A percentile compares a stretch with the other conserved stretches of the same genome.
phyloP scores from a whole-genome alignment of 495 filamentous ascomycete species.

The Immersiella caudata region DNA sequence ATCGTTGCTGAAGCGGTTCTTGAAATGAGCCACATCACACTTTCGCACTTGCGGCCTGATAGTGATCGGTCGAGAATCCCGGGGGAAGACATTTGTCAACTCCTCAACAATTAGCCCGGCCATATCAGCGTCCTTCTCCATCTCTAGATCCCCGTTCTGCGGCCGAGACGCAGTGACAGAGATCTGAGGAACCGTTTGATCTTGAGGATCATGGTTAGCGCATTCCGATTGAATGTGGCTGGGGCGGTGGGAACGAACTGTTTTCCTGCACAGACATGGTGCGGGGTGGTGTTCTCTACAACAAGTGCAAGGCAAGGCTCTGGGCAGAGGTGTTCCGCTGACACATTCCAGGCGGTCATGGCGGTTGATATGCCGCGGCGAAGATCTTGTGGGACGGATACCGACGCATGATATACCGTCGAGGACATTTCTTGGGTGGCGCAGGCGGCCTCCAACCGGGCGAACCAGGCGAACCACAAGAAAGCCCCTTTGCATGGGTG shows the following conservation, averaged over 20 bases:
- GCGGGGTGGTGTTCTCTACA: not conserved
- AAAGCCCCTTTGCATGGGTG: not conserved
- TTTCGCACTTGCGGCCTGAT: not conserved
- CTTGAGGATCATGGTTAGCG: not conserved
- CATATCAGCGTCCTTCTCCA: not conserved
- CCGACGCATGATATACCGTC: not conserved
- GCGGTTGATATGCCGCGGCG: not conserved
- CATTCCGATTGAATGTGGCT: not conserved
- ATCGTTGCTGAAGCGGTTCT: slow-evolving; percentile 5
- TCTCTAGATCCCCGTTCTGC: not conserved
- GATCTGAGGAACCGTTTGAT: not conserved
- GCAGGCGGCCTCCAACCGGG: not conserved
- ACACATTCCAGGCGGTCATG: not conserved
- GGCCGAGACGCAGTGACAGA: not conserved
- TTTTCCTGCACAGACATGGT: not conserved
- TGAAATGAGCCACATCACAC: not conserved
- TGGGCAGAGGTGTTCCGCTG: not conserved
- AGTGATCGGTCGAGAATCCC: not conserved
- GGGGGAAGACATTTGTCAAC: not conserved
- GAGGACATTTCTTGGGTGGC: not conserved
- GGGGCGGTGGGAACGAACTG: not conserved
- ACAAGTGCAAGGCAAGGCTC: not conserved
- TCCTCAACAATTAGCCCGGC: not conserved
- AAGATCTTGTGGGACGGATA: not conserved
- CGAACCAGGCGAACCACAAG: not conserved